Base-by-base conservation (phyloP, 345 rosid genomes). In the Carallia pectinifolia region DNA sequence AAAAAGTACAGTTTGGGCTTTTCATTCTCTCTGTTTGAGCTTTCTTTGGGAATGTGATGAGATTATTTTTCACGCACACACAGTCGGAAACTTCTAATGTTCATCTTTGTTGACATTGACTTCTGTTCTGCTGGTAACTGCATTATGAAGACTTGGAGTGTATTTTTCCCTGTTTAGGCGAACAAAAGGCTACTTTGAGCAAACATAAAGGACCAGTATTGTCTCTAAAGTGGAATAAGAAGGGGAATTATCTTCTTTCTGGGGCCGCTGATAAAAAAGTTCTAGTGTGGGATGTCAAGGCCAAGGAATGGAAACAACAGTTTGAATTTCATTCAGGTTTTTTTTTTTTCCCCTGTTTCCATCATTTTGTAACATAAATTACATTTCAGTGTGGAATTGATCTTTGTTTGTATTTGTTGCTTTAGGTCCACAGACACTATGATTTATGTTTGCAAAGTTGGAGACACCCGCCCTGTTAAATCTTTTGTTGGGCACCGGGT, bases 151-250 rank as follows among this genome's bases (percentile, higher is more conserved):
- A 19, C 4, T 52, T 67, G 68, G 34, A 33, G 4, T 33, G 0
- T 33, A 40, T 34, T 52, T 69, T 67, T 64, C 30, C 13, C n/a
- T 61, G 72, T 73, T 29, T 74, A 96, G 99, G 99, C 58, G 97
- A 96, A 29, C 76, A 92, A 67, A 92, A 75, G 81, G 77, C 87
- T 79, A 90, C 97, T 23, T 76, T 96, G 79, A 92, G 87, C 76
- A 96, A 90, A 77, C 99, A 96, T 80, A 90, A 89, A 75, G 99
- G 97, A 50, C 97, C 99, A 53, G 89, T 96, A 60, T 96, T 96
- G 80, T 90, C 99, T 68, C 82, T 96, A 18, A 96, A 96, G 84
- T 96, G 99, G 99, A 96, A 96, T 82, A 96, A 92, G 84, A 96
- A 92, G 82, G 97, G 99, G 60, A 97, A 96, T 81, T 96, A 86